Base-by-base conservation (phyloP, 805 yeast genomes). In the Metschnikowia arizonensis region DNA sequence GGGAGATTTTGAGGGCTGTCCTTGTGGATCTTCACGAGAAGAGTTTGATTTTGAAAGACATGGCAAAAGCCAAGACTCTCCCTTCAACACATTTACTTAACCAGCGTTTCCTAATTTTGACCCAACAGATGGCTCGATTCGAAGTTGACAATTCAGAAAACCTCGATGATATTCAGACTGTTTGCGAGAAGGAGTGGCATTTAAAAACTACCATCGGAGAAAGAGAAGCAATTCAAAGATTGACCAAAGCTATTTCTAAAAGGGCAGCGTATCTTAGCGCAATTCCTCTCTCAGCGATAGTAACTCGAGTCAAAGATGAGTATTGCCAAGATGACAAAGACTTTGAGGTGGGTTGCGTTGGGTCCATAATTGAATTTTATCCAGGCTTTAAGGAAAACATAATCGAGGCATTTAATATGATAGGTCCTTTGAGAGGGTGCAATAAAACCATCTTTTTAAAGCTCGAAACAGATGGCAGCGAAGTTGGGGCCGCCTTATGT, bases 401-500 rank as follows among this genome's bases (percentile, higher is more conserved):
- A 51, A 79, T 91, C 60, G 88, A 86, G 52, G 96, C 96, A 0
- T 68, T 90, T 50, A 72, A 82, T 0, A 60, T 78, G 50, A 78
- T 87, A 34, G 81, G 83, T 52, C 76, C 90, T 34, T 90, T 90
- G 46, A 73, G 84, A 35, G 84, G 85, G 38, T 81, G 83, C 48
- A 88, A 81, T 56, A 80, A 88, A 65, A 81, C 86, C 58, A 72
- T 88, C 37, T 84, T 81, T 55, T 69, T 91, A 50, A 81, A 81
- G 51, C 82, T 90, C 54, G 93, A 97, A 25, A 87, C 88, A 64
- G 98, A 93, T 60, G 98, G 98, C 38, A 84, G 95, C 46, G 96
- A 97, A 49, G 96, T 90, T 35, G 99, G 99, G 53, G 98, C 97
- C 37, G 98, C 98, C 2, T 72, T 91, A 50, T 88, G 97, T 70